Conservation (phyloP, 768 basidiomycete species). For the Boletus tomentosulus region DNA sequence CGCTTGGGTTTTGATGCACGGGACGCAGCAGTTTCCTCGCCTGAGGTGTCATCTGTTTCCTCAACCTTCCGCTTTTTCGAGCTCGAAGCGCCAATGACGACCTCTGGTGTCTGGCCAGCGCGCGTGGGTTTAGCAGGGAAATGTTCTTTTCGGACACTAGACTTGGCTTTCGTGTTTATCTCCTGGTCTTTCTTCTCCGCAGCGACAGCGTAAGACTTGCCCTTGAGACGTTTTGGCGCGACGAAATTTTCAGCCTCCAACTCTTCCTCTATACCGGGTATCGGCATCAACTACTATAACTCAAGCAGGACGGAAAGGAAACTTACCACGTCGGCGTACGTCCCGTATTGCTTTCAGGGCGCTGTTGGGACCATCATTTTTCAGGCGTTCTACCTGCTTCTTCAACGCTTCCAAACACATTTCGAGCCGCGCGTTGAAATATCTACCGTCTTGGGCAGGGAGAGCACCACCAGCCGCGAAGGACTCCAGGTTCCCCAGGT, state of each 20-base stretch:
- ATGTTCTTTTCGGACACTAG: slow-evolving; percentile 14
- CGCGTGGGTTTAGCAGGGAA: slow-evolving; percentile 30
- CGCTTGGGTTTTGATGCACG: slow-evolving; percentile 36
- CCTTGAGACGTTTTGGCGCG: slow-evolving; percentile 67
- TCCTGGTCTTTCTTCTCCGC: slow-evolving; percentile 34
- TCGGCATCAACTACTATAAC: not conserved
- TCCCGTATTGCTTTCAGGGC: slow-evolving; percentile 65
- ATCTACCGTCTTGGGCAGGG: slow-evolving; percentile 77
- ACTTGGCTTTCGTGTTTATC: slow-evolving; percentile 14
- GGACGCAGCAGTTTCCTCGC: slow-evolving; percentile 34
- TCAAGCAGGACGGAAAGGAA: not conserved
- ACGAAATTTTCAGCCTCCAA: slow-evolving; percentile 42
- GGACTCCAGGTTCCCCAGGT: slow-evolving; percentile 69
- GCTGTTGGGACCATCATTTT: slow-evolving; percentile 55
- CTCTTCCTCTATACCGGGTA: slow-evolving; percentile 41
- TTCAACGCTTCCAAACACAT: slow-evolving; percentile 53
- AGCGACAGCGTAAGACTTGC: slow-evolving; percentile 67
- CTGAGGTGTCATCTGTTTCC: slow-evolving; percentile 21
- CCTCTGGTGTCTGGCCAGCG: slow-evolving; percentile 50
- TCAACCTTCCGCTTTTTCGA: slow-evolving; percentile 18
- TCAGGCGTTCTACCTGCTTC: slow-evolving; percentile 64
- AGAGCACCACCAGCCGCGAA: slow-evolving; percentile 66
- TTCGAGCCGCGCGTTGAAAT: slow-evolving; percentile 82
- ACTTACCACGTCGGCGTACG: slow-evolving; percentile 56
- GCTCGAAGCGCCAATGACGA: slow-evolving; percentile 43